A percentile compares a stretch with the other conserved stretches of the same genome.
Conservation (phyloP, 768 basidiomycete species). For the Leucocoprinus sp. region DNA sequence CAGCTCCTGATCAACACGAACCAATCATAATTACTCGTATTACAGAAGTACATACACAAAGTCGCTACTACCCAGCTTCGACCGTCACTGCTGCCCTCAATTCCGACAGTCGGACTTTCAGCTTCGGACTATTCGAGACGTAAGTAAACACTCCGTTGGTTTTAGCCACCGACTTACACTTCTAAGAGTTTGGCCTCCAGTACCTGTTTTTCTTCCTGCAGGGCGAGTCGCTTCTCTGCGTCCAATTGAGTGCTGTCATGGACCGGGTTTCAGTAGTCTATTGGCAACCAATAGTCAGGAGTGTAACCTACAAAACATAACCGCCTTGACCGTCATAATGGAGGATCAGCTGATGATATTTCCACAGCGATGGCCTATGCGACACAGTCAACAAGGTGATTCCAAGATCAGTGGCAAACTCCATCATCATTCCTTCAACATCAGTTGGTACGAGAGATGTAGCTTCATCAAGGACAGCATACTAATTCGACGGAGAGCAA, state of each 20-base stretch:
- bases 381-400: conserved; percentile 95
- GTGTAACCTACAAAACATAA: conserved; percentile 76
- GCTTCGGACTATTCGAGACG: conserved; percentile 54
- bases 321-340: conserved; percentile 94
- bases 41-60: neutral
- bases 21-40: neutral
- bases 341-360: conserved; percentile 81
- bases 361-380: conserved; percentile 91
- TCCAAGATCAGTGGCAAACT: conserved; percentile 74
- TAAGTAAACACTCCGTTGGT: conserved; percentile 1
- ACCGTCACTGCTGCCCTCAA: conserved; percentile 32
- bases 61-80: conserved; percentile 5
- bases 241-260: conserved; percentile 71
- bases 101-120: conserved; percentile 68
- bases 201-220: conserved; percentile 92
- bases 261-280: too few relatives aligned
- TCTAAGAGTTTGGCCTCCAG: conserved; percentile 81
- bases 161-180: conserved; percentile 47
- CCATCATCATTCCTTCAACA: conserved; percentile 93
- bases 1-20: neutral
- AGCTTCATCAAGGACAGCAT: conserved; percentile 94
- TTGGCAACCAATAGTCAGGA: conserved; percentile 3
- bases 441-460: conserved; percentile 91
- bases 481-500: conserved; percentile 35
- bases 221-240: conserved; percentile 78